phyloP scores from a whole-genome alignment of 169 alveolate species.

The Gregarina niphandrodes region DNA sequence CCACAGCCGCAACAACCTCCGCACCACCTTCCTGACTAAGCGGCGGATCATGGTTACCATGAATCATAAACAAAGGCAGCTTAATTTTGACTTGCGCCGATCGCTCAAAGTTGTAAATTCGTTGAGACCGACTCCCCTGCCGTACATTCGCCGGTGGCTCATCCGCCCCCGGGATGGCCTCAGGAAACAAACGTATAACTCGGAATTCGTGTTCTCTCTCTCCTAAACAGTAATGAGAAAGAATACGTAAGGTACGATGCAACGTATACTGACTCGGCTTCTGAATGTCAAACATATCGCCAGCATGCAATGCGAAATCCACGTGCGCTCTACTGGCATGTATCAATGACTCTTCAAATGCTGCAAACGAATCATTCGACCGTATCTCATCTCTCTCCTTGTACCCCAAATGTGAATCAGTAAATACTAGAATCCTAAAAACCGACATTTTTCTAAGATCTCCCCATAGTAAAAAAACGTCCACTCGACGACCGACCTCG shows the following conservation, averaged over 20 bases:
- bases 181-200: neutral
- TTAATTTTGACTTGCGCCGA: neutral
- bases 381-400: constrained; percentile 42
- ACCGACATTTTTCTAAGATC: too few species aligned
- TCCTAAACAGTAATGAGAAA: constrained; percentile 39
- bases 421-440: constrained; percentile 56
- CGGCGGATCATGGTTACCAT: constrained; percentile 67
- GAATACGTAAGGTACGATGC: too few species aligned
- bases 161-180: too few species aligned
- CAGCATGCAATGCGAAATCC: constrained; percentile 64
- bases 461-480: too few species aligned
- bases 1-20: constrained; percentile 18
- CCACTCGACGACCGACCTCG: too few species aligned
- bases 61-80: constrained; percentile 31
- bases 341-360: constrained; percentile 66
- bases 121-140: neutral
- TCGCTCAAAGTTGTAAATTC: neutral
- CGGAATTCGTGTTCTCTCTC: constrained; percentile 18
- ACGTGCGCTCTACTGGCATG: constrained; percentile 38
- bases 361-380: constrained; percentile 58
- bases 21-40: constrained; percentile 19
- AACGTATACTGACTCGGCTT: constrained; percentile 58
- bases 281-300: constrained; percentile 71
- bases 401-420: constrained; percentile 75
- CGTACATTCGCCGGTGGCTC: too few species aligned